A percentile compares a stretch with the other conserved stretches of the same genome.
phyloP scores from a whole-genome alignment of 495 filamentous ascomycete species.

The Aspergillus nanangensis region DNA sequence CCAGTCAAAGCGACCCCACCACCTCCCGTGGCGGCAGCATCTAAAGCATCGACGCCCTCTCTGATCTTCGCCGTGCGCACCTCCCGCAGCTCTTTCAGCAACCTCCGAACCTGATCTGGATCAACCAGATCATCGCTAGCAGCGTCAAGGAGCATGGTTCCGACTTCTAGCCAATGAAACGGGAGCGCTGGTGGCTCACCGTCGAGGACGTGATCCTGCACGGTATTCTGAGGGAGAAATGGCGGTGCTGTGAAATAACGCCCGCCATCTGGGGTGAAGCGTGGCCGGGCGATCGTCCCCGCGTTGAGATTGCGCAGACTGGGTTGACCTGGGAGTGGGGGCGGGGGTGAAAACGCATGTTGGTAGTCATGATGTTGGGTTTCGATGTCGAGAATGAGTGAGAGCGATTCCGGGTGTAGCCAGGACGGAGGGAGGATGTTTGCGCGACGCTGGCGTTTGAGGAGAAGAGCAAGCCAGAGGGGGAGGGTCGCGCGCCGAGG shows the following conservation, averaged over 20 bases:
- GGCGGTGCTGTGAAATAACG: conserved; percentile 39
- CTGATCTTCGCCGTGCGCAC: conserved; percentile 87
- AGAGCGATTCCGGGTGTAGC: conserved; percentile 71
- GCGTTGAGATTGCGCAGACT: conserved; percentile 27
- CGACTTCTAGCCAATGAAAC: conserved; percentile 90
- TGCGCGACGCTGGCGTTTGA: conserved; percentile 91
- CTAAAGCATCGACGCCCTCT: conserved; percentile 62
- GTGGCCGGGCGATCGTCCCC: conserved; percentile 28
- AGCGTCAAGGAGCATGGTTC: conserved; percentile 76
- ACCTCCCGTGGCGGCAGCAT: conserved; percentile 55
- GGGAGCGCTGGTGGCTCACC: conserved; percentile 59
- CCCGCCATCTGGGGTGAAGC: conserved; percentile 37
- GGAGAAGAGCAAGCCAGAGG: conserved; percentile 94
- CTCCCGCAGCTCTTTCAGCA: conserved; percentile 81
- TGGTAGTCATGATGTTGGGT: conserved; percentile 55
- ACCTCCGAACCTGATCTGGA: conserved; percentile 64
- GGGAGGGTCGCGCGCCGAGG: conserved; percentile 78
- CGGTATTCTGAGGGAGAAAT: conserved; percentile 40
- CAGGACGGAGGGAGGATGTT: conserved; percentile 90
- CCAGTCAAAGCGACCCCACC: conserved; percentile 74
- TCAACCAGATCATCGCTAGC: conserved; percentile 82
- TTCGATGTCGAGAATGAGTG: conserved; percentile 72
- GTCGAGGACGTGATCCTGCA: conserved; percentile 18
- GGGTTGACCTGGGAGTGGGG: conserved; percentile 51
- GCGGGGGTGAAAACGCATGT: conserved; percentile 69